Conservation (phyloP, 352 stramenopile species). For the Phytophthora litchii region DNA sequence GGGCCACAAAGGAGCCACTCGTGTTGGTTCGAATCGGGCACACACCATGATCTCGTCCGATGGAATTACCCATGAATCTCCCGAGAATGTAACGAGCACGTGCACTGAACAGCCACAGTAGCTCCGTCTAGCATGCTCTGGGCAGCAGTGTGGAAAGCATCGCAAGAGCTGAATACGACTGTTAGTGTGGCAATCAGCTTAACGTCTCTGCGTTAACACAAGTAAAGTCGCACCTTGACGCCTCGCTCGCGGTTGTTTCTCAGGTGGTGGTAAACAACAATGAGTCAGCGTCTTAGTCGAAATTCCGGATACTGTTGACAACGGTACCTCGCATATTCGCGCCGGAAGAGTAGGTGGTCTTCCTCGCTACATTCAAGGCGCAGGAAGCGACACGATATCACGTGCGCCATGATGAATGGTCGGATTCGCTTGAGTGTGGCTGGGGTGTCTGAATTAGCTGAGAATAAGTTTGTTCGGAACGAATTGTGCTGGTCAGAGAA, state of each 20-base stretch:
- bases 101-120: constrained; percentile 46
- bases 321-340: constrained; percentile 31
- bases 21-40: constrained; percentile 32
- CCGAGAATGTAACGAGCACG: constrained; percentile 27
- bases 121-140: constrained; percentile 29
- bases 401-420: constrained; percentile 3
- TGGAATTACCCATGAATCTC: background rate
- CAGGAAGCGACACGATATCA: constrained; percentile 20
- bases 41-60: constrained; percentile 27
- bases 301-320: background rate
- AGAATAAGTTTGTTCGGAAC: too few relatives aligned
- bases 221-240: constrained; percentile 17
- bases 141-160: constrained; percentile 51
- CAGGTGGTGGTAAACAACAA: background rate
- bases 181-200: too few relatives aligned
- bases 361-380: constrained; percentile 24
- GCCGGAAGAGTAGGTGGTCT: constrained; percentile 32
- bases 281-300: background rate
- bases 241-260: constrained; percentile 27
- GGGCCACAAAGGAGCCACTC: constrained; percentile 7
- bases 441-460: too few relatives aligned
- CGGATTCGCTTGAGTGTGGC: background rate
- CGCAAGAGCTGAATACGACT: constrained; percentile 10
- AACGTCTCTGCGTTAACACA: too few relatives aligned
- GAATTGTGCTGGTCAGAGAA: too few relatives aligned